Evolutionary conservation across 2,329 filamentous ascomycete genomes (phyloP).

Genomic region (Colletotrichum sp.): DNA sequence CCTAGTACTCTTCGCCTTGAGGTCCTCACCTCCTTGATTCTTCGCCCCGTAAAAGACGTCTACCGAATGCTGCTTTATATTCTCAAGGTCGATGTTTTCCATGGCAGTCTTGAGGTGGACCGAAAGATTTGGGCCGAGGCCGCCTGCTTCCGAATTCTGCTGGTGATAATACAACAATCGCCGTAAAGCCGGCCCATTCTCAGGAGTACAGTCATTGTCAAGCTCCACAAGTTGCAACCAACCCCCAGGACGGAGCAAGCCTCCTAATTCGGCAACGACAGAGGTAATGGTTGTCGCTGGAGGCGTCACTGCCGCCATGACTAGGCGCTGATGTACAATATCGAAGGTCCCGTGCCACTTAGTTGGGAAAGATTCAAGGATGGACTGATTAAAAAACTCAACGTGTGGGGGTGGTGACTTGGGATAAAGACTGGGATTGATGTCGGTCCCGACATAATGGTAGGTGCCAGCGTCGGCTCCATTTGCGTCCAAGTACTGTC

Average conservation of each 20-base stretch:
- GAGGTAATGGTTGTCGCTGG: background rate
- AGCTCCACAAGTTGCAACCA: slow-evolving; percentile 6
- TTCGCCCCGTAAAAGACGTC: background rate
- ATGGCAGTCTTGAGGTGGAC: background rate
- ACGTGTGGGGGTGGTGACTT: background rate
- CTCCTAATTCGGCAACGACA: background rate
- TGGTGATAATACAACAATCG: background rate
- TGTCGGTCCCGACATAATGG: slow-evolving; percentile 4
- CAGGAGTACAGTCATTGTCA: background rate
- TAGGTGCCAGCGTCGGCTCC: background rate
- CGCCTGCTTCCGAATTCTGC: background rate
- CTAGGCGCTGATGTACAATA: slow-evolving; percentile 5
- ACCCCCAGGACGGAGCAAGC: background rate
- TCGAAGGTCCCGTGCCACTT: background rate
- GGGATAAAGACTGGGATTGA: slow-evolving; percentile 1
- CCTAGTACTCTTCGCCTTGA: background rate
- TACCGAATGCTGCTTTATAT: background rate
- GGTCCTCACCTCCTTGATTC: background rate
- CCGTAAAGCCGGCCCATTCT: background rate
- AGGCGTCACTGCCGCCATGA: background rate
- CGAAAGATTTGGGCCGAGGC: background rate
- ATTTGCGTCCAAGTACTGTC: background rate
- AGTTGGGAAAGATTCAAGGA: background rate
- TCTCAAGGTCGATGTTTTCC: background rate
- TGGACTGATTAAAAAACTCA: background rate